Base-by-base conservation (phyloP, 177 flowering plant species). In the Vitis hybrid region DNA sequence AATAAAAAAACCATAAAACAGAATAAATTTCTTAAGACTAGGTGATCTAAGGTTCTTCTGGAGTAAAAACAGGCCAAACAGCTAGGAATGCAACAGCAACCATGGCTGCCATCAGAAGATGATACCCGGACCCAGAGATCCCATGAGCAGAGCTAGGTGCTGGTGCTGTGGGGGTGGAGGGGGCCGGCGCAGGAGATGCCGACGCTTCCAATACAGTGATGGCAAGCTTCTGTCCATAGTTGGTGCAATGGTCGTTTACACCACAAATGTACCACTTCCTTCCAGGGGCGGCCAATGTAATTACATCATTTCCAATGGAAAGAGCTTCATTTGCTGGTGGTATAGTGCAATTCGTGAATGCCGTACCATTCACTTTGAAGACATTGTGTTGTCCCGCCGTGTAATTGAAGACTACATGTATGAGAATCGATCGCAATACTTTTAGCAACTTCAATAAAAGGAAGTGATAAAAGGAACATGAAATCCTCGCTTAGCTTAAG, bases 261-360 rank as follows among this genome's bases (percentile, higher is more conserved):
- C 78, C 75, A 61, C 80, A 73, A 64, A 79, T 76, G 70, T 70
- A 79, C 82, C 79, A 75, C 69, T 79, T 75, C 12, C 40, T 66
- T 13, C 82, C 75, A 8, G 75, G 60, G 1, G 70, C 30, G 7
- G 61, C 46, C 46, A 73, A 57, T 0, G 46, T 19, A 52, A 79
- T 56, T 8, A 5, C 21, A 54, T 81, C 81, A 9, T 70, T 56
- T 60, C 81, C 79, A 14, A 24, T 35, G 4, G 69, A 64, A 9
- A 74, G 57, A 5, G 72, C 62, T 27, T 52, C 60, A 15, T 3
- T 21, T n/a, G 14, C 11, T 9, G 54, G 60, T n/a, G 79, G 68
- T 12, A 7, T 11, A 0, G 13, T 52, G 54, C 79, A 81, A 17
- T 69, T 54, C 21, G 65, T 56, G 56, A 81, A 81, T 14, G 2